Conservation (phyloP, 129 eudicot genomes). For the Sambucus nigra region DNA sequence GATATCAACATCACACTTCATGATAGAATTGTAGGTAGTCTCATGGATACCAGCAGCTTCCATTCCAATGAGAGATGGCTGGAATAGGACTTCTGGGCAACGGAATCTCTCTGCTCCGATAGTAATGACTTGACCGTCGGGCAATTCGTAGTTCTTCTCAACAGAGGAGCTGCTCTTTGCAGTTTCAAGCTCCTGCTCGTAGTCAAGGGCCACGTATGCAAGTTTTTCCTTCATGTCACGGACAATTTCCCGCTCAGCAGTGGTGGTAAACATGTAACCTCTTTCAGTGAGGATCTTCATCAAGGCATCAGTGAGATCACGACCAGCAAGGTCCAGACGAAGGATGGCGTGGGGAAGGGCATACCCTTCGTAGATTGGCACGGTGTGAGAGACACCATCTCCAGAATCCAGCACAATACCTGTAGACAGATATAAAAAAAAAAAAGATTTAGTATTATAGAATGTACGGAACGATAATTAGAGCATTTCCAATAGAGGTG, state of each 20-base stretch:
- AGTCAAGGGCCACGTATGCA: constrained; percentile 72
- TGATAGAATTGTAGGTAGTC: constrained; percentile 73
- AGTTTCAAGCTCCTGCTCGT: constrained; percentile 70
- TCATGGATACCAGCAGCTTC: constrained; percentile 78
- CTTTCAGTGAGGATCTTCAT: constrained; percentile 79
- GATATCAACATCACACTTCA: constrained; percentile 79
- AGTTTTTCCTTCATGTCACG: constrained; percentile 79
- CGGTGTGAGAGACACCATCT: constrained; percentile 73
- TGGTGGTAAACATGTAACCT: constrained; percentile 91
- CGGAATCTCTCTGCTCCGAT: constrained; percentile 75
- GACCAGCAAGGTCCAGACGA: constrained; percentile 73
- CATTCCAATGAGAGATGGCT: constrained; percentile 66
- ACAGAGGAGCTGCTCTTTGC: constrained; percentile 72
- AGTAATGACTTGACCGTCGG: constrained; percentile 67
- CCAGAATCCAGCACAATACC: constrained; percentile 85
- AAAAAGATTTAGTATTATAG: background rate
- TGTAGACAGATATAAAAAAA: constrained; percentile 3
- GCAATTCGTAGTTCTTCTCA: constrained; percentile 70
- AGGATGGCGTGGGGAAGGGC: constrained; percentile 76
- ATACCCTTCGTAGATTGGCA: constrained; percentile 68
- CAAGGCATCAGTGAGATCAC: constrained; percentile 62
- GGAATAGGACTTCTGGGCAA: constrained; percentile 75
- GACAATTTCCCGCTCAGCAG: constrained; percentile 88
- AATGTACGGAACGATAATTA: background rate
- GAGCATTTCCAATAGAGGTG: too few relatives aligned